A percentile compares a stretch with the other conserved stretches of the same genome.
Conservation (phyloP, 129 eudicot species). For the Logfia minima region DNA sequence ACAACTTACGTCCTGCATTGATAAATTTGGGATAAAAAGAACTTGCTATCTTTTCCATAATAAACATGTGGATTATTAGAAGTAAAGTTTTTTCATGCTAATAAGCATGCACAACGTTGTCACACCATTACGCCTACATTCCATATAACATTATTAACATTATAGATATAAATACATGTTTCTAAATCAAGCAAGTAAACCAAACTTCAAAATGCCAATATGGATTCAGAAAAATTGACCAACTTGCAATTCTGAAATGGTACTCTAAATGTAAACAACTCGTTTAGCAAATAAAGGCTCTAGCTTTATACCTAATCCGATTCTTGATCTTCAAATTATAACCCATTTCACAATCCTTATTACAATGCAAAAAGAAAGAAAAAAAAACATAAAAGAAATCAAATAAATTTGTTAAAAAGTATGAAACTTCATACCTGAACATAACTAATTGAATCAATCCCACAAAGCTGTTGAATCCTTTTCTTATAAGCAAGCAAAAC, state of each 20-base stretch:
- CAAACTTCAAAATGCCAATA: conserved; percentile 1
- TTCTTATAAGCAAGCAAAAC: conserved; percentile 77
- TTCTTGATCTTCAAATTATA: no score
- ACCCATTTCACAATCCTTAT: no score
- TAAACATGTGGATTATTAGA: not conserved
- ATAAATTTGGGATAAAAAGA: not conserved
- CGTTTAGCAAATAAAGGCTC: no score
- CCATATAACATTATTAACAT: not conserved
- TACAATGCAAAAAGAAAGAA: no score
- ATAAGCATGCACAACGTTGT: not conserved
- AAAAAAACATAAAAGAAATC: no score
- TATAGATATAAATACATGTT: not conserved
- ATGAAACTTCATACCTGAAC: conserved; percentile 59
- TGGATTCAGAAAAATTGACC: not conserved
- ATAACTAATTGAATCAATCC: conserved; percentile 45
- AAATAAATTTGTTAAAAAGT: no score
- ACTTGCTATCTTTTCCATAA: not conserved
- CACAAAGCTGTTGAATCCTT: conserved; percentile 58
- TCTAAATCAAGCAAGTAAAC: not conserved
- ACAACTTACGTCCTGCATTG: not conserved
- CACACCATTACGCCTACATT: not conserved
- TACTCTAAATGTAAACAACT: no score
- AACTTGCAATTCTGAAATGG: not conserved
- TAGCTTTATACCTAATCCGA: no score
- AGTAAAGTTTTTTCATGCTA: not conserved